Conservation (phyloP, 106 monocot species). For the Dendrobium huoshanense region DNA sequence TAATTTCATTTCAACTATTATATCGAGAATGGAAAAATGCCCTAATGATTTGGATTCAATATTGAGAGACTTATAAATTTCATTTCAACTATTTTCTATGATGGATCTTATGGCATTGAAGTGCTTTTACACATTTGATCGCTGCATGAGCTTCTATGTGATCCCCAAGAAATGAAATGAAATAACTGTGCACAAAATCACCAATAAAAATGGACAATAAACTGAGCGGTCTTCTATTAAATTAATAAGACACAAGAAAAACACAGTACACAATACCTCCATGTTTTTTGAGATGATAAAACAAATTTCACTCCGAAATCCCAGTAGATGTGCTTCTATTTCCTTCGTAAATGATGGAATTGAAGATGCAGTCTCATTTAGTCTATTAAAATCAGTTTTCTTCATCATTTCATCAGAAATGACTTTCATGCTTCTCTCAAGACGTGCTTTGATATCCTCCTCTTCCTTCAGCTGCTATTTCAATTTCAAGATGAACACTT, state of each 20-base stretch:
- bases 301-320: slow-evolving; percentile 42
- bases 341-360: slow-evolving; percentile 49
- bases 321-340: slow-evolving; percentile 42
- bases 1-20: no score
- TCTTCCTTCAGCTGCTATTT: slow-evolving; percentile 67
- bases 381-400: slow-evolving; percentile 33
- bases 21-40: no score
- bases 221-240: background rate
- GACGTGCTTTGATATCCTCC: slow-evolving; percentile 58
- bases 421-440: slow-evolving; percentile 56
- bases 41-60: background rate
- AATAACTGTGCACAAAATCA: background rate
- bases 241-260: background rate
- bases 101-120: background rate
- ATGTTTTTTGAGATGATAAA: slow-evolving; percentile 41
- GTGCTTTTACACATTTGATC: background rate
- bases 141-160: background rate
- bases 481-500: slow-evolving; percentile 12
- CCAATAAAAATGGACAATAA: background rate
- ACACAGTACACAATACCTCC: slow-evolving; percentile 37
- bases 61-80: background rate
- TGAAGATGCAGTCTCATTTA: slow-evolving; percentile 46
- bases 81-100: background rate
- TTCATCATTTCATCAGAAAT: slow-evolving; percentile 38
- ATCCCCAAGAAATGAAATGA: background rate